These are phyloP conservation scores for Scutellaria minor DNA, from an alignment of 257 asterid genomes.

Conservation along the genomic window DNA sequence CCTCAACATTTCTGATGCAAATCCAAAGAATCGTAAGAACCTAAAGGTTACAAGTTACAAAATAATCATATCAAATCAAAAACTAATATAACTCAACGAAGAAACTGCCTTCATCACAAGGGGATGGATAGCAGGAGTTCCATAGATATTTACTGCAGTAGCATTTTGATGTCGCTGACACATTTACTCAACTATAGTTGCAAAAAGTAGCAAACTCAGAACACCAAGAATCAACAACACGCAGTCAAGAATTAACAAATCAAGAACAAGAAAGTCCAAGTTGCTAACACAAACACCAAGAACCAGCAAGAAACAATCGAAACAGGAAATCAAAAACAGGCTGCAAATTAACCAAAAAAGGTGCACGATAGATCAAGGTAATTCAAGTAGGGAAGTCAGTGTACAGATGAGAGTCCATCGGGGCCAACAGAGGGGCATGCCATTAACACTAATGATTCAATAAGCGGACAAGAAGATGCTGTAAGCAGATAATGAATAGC, in stretches of 20 bases:
- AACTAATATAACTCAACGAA: constrained; percentile 64
- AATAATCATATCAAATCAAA: constrained; percentile 22
- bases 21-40: constrained; percentile 36
- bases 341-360: constrained; percentile 74
- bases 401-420: constrained; percentile 76
- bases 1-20: constrained; percentile 81
- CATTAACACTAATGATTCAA: constrained; percentile 86
- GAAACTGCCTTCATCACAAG: constrained; percentile 75
- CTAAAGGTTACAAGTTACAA: constrained; percentile 6
- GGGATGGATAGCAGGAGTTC: constrained; percentile 66
- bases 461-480: constrained; percentile 73
- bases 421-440: constrained; percentile 91
- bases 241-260: no score
- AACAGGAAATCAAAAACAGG: constrained; percentile 78
- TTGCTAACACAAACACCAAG: no score
- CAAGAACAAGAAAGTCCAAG: no score
- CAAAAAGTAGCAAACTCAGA: background rate
- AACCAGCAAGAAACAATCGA: background rate
- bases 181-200: constrained; percentile 74
- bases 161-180: constrained; percentile 94
- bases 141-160: constrained; percentile 75
- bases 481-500: constrained; percentile 65
- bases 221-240: no score
- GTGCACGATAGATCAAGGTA: constrained; percentile 92
- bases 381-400: constrained; percentile 69